Evolutionary conservation across 164 flowering plant species (phyloP), one percentile per base, ranked within the genome.

Genomic region (Buxus sempervirens): DNA sequence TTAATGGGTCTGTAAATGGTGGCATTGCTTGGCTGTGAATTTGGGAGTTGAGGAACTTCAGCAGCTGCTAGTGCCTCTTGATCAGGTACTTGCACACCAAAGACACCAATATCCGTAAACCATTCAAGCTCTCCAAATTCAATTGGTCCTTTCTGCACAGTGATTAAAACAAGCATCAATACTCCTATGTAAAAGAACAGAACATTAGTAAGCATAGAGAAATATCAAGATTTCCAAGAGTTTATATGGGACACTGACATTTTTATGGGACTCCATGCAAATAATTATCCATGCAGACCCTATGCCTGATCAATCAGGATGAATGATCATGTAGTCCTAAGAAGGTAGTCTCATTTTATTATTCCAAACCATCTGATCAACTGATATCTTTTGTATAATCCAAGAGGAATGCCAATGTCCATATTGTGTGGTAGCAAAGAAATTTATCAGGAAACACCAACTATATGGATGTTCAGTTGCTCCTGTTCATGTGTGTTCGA

Each of bases 41-140:
- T 25, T 21, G 84, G 81, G 4, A 93, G 89, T 71, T 90, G 88
- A 63, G 98, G 98, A 60, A 93, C 98, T 75, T 90, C 93, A 24
- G 96, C 98, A 27, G 90, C 93, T 28, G 88, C 80, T 24, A 83
- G 56, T 8, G 84, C 77, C 66, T 90, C 86, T 41, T 79, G 81
- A n/a, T n/a, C n/a, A 62, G 81, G 73, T 20, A 81, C 65, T 69
- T 88, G 86, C 21, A 86, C 93, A 36, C 85, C 84, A 70, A 86
- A 86, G 8, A 88, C 71, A 54, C 86, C 90, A 67, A 84, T 80
- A 38, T 84, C 93, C 5, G 82, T 65, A 24, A 89, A 71, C 96
- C 98, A 93, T 22, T 89, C 96, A 10, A 88, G 77, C 78, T 85
- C 97, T 45, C 90, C 93, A 51, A 88, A 78, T 58, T 85, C 93